phyloP scores from a whole-genome alignment of 805 yeast genomes.

The Candida rishiriensis region DNA sequence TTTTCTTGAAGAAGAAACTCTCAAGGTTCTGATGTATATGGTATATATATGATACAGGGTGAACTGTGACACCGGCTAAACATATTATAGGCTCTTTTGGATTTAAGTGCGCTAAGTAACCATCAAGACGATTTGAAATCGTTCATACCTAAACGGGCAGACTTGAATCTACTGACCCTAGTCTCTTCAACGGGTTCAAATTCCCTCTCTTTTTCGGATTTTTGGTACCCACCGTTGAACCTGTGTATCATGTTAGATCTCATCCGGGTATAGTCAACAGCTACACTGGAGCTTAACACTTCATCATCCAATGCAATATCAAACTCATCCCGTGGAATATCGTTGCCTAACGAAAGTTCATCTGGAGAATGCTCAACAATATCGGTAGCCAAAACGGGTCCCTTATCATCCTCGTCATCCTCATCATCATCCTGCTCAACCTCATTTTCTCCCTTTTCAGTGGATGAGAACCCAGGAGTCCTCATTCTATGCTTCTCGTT shows the following conservation, averaged over 20 bases:
- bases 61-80: not conserved
- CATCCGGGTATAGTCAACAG: slow-evolving; percentile 51
- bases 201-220: slow-evolving; percentile 47
- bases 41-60: no score
- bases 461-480: not conserved
- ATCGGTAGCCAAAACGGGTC: slow-evolving; percentile 36
- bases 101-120: not conserved
- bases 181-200: slow-evolving; percentile 65
- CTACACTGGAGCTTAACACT: slow-evolving; percentile 44
- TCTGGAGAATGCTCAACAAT: slow-evolving; percentile 40
- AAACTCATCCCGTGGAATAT: slow-evolving; percentile 21
- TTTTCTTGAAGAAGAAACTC: no score
- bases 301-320: slow-evolving; percentile 28
- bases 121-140: not conserved
- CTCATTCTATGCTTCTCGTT: slow-evolving; percentile 15
- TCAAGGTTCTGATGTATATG: no score
- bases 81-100: not conserved
- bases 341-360: slow-evolving; percentile 20
- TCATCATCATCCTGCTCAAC: slow-evolving; percentile 20
- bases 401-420: slow-evolving; percentile 34
- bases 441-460: slow-evolving; percentile 1
- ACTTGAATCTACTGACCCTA: slow-evolving; percentile 63
- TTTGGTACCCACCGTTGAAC: slow-evolving; percentile 42
- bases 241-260: slow-evolving; percentile 45
- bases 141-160: slow-evolving; percentile 38